These are phyloP conservation scores for Acacia acuminata DNA, from an alignment of 306 rosid species.

Conservation along the genomic window DNA sequence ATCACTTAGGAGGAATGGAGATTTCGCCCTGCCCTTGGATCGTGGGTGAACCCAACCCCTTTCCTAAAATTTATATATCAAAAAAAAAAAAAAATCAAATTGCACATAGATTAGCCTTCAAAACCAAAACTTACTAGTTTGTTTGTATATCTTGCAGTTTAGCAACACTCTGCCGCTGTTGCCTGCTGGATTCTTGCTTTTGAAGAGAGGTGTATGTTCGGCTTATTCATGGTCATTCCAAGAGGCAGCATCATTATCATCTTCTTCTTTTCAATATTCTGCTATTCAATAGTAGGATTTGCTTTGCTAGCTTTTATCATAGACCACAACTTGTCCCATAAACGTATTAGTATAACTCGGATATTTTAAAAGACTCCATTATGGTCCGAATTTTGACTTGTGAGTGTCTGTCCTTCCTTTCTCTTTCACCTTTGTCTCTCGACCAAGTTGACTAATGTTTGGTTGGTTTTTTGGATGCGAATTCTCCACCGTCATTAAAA, in stretches of 20 bases:
- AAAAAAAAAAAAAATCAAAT: too few species aligned
- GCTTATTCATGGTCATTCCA: background rate
- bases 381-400: background rate
- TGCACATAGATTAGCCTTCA: background rate
- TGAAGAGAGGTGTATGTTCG: background rate
- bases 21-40: too few species aligned
- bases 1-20: too few species aligned
- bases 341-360: background rate
- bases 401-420: background rate
- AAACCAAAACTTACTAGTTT: background rate
- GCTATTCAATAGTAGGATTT: background rate
- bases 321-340: background rate
- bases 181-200: constrained; percentile 47
- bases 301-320: background rate
- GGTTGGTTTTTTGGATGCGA: background rate
- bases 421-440: background rate
- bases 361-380: background rate
- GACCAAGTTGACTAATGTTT: background rate
- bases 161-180: constrained; percentile 54
- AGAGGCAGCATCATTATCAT: background rate
- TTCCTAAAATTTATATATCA: too few species aligned
- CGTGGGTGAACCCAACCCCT: too few species aligned
- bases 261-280: background rate
- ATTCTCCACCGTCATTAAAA: background rate
- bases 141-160: constrained; percentile 31